Evolutionary conservation across 2,329 filamentous ascomycete genomes (phyloP), one percentile per base, ranked within the genome.

Genomic region (Sclerotinia glacialis): DNA sequence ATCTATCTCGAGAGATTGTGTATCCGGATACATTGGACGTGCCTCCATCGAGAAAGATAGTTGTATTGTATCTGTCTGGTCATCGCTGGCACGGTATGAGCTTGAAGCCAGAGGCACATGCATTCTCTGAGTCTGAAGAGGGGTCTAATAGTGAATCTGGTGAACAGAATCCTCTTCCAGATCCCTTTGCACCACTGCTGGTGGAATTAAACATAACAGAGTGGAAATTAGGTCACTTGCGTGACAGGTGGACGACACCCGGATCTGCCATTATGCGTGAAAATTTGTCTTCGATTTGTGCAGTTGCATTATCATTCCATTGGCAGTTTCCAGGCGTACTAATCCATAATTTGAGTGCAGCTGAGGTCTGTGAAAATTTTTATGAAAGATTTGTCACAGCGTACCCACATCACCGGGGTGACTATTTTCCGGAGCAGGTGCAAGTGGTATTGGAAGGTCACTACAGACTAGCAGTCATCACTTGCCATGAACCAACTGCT

Each of bases 231-330:
- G 28, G 7, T 21, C 2, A 3, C 9, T 5, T 11, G 11, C 7
- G 14, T 14, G 1, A 5, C 2, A 18, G 3, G 2, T 49, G 58
- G 58, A 37, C 2, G 7, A 18, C 6, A 18, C 12, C 42, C 3
- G 56, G 42, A 60, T 6, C 47, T 0, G 21, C 0, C 26, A 28
- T 12, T 28, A 9, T 16, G 21, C 42, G 42, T 7, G 12, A 18
- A 18, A n/a, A n/a, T n/a, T 14, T 59, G 31, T 49, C 31, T 37
- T 18, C 28, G 16, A 37, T 61, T 18, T 26, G 7, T 26, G 58
- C 58, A 61, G 31, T 61, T 18, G 58, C 31, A 49, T 16, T 9
- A 21, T 61, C 58, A n/a, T 49, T 61, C 8, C n/a, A 37, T 9
- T 61, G 14, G 21, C 58, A 61, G 46, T 61, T 26, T 61, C 44